Percentiles rank a stretch among this genome's conserved stretches.
These are phyloP conservation scores for Xenosphaeropsis pyriputrescens DNA, from an alignment of 2,329 filamentous ascomycete species.

Conservation along the genomic window DNA sequence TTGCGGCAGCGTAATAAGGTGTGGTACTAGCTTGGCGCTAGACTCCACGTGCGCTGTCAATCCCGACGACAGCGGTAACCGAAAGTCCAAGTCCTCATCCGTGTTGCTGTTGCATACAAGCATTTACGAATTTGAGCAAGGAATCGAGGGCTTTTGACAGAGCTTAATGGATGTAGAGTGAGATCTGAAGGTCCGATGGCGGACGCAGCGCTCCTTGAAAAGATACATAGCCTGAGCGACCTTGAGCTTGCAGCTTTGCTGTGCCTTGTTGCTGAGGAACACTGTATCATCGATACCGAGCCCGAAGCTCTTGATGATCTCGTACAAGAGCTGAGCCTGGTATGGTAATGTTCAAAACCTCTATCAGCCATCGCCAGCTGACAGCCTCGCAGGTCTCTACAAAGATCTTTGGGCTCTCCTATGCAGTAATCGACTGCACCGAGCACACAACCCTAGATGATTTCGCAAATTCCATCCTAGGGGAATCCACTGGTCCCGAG, in stretches of 20 bases:
- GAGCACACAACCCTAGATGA: conserved; percentile 64
- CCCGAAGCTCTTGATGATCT: conserved; percentile 47
- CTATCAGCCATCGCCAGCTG: background rate
- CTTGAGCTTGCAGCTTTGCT: conserved; percentile 77
- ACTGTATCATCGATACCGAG: conserved; percentile 75
- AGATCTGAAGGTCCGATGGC: conserved; percentile 32
- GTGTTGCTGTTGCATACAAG: too few relatives aligned
- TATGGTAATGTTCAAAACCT: conserved; percentile 18
- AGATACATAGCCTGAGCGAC: conserved; percentile 69
- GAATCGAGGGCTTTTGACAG: conserved; percentile 8
- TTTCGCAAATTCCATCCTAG: conserved; percentile 52
- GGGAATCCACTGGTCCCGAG: conserved; percentile 9
- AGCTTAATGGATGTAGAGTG: background rate
- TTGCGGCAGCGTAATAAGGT: conserved; percentile 7
- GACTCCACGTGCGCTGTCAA: conserved; percentile 1
- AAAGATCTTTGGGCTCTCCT: conserved; percentile 58
- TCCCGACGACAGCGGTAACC: background rate
- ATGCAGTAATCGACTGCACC: conserved; percentile 58
- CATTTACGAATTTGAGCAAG: too few relatives aligned
- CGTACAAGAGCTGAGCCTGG: conserved; percentile 59
- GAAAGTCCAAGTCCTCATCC: too few relatives aligned
- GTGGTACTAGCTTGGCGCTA: conserved; percentile 15
- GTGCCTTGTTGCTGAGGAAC: conserved; percentile 66
- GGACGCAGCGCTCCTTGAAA: conserved; percentile 44
- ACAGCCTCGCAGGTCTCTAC: conserved; percentile 38